A percentile compares a stretch with the other conserved stretches of the same genome.
These are phyloP conservation scores for Petasospora fabianii DNA, from an alignment of 1,139 yeast genomes.

Conservation along the genomic window DNA sequence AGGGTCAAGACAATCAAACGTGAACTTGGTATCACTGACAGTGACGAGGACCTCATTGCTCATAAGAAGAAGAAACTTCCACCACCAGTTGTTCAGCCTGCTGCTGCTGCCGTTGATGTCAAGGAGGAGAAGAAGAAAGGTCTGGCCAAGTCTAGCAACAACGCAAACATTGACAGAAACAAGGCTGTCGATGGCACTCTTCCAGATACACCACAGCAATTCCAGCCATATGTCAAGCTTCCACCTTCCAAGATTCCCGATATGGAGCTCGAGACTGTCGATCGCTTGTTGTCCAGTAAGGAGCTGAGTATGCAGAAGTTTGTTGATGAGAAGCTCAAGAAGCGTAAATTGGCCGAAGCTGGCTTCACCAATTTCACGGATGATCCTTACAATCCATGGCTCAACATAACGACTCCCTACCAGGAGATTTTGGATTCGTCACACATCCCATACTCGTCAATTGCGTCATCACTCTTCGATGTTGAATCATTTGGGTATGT, in stretches of 20 bases:
- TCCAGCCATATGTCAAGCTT: conserved; percentile 78
- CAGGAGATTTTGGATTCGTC: conserved; percentile 48
- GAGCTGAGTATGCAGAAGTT: conserved; percentile 75
- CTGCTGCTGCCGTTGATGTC: conserved; percentile 8
- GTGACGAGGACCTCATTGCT: conserved; percentile 77
- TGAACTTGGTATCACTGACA: conserved; percentile 70
- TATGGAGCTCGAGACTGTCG: conserved; percentile 81
- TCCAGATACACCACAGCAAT: conserved; percentile 26
- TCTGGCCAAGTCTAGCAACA: conserved; percentile 24
- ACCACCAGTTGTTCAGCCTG: conserved; percentile 26
- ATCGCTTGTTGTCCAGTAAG: conserved; percentile 69
- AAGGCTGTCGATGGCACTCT: conserved; percentile 1
- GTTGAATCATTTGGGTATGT: conserved; percentile 56
- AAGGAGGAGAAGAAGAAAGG: conserved; percentile 21
- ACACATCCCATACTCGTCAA: conserved; percentile 78
- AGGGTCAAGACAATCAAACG: conserved; percentile 73
- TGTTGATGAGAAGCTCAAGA: conserved; percentile 76
- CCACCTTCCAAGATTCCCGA: conserved; percentile 94
- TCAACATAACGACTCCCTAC: conserved; percentile 59
- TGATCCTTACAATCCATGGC: conserved; percentile 85
- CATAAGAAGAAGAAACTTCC: conserved; percentile 68
- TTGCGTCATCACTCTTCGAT: conserved; percentile 71
- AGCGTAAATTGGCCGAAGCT: conserved; percentile 65
- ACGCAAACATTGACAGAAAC: conserved; percentile 26
- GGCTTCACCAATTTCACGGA: conserved; percentile 83